Base-by-base conservation (phyloP, 2,329 filamentous ascomycete genomes). In the Alternaria consortialis region DNA sequence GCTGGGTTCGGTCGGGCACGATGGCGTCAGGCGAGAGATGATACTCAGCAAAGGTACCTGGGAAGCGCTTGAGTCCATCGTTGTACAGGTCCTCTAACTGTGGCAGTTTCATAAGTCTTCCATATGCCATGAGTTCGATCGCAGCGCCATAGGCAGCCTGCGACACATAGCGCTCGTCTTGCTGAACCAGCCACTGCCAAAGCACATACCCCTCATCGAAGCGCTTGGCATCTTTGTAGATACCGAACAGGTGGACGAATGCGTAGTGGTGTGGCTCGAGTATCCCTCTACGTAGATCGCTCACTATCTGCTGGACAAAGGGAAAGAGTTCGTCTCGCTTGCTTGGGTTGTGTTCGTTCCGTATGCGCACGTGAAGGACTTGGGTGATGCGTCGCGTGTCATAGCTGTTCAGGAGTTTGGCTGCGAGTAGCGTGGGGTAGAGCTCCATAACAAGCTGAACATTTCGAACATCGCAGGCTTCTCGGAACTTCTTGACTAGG, bases 1-100 rank as follows among this genome's bases (percentile, higher is more conserved):
- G 67, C 55, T 74, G 73, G 7, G 76, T 70, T 5, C 81, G 78
- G 58, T 85, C 80, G 1, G 80, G 73, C 5, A 84, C 65, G 29
- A 84, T 79, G 31, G 84, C 82, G 40, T 82, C 75, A 3, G 80
- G 78, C 17, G 82, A 80, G 27, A 84, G 72, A 66, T 85, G 80
- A 59, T 85, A 84, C 51, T 80, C 77, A 50, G 76, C 77, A 63
- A 82, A 84, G 46, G 74, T 77, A 23, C 80, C 82, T 6, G 83
- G 80, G 62, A 83, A 85, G 37, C 81, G 80, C 53, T 77, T 75
- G 36, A 86, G 70, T 4, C 80, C 84, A 29, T 81, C 66, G 5
- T 70, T 56, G 64, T 83, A 86, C 13, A 86, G 60, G 1, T 70
- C 65, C 62, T 86, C 84, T 17, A 85, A 70, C 5, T 81, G 77